Conservation (phyloP, 345 rosid species). For the Isatis tinctoria region DNA sequence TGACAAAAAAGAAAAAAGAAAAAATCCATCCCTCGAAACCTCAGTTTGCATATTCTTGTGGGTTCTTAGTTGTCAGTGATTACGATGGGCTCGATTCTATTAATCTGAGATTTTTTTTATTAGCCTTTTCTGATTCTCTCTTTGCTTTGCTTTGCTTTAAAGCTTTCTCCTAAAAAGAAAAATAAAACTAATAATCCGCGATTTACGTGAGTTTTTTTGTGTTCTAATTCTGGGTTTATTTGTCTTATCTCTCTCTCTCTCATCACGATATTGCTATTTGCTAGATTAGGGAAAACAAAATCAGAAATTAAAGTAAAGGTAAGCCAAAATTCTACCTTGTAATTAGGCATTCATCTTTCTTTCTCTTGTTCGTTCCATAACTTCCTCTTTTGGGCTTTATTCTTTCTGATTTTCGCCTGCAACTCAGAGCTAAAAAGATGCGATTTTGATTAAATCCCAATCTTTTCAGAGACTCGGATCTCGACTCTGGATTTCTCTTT, state of each 20-base stretch:
- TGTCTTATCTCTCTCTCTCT: constrained; percentile 20
- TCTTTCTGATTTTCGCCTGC: constrained; percentile 12
- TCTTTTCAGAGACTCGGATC: not conserved
- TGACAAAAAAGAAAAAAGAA: not conserved
- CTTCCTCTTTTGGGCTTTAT: constrained; percentile 7
- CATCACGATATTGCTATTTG: not conserved
- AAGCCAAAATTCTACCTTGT: not conserved
- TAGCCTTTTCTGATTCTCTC: not conserved
- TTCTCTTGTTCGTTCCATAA: not conserved
- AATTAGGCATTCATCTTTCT: not conserved
- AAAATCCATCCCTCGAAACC: not conserved
- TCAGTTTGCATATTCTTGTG: constrained; percentile 17
- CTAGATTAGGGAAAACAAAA: not conserved
- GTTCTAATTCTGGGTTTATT: constrained; percentile 4
- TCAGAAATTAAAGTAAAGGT: constrained; percentile 8
- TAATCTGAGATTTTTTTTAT: not conserved
- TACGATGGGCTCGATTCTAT: constrained; percentile 9
- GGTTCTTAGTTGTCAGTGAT: constrained; percentile 20
- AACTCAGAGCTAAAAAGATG: constrained; percentile 13
- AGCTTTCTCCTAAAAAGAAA: constrained; percentile 8
- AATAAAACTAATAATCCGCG: constrained; percentile 28
- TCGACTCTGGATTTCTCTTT: constrained; percentile 11
- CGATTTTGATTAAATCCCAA: not conserved
- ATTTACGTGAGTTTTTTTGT: not conserved
- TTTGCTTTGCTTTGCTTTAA: constrained; percentile 15